Percentiles rank a stretch among this genome's conserved stretches.
Evolutionary conservation across 805 yeast species (phyloP).

Genomic region (Komagataella kurtzmanii): DNA sequence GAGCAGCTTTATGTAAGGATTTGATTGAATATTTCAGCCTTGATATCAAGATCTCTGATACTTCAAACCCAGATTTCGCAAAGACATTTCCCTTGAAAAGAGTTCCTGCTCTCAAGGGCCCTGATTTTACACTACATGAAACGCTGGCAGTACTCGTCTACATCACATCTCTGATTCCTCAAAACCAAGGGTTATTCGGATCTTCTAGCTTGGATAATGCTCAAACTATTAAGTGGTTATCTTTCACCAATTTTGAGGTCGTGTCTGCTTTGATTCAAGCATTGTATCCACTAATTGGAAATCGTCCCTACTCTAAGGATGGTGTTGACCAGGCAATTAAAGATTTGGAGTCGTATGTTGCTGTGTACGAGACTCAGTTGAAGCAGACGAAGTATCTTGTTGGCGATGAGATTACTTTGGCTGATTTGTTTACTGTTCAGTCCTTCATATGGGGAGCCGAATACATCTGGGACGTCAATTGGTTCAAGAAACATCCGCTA

Average conservation of each 20-base stretch:
- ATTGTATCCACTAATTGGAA: conserved; percentile 52
- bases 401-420: conserved; percentile 31
- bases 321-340: conserved; percentile 14
- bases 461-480: conserved; percentile 30
- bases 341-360: conserved; percentile 1
- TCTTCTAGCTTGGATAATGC: conserved; percentile 51
- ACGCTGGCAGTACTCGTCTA: conserved; percentile 50
- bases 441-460: conserved; percentile 32
- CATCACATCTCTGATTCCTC: conserved; percentile 17
- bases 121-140: conserved; percentile 58
- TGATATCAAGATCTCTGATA: conserved; percentile 34
- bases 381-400: conserved; percentile 28
- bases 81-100: conserved; percentile 50
- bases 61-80: conserved; percentile 26
- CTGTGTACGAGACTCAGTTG: conserved; percentile 20
- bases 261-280: conserved; percentile 30
- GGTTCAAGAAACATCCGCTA: conserved; percentile 36
- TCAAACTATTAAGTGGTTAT: conserved; percentile 61
- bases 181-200: conserved; percentile 38
- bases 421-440: conserved; percentile 30
- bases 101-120: conserved; percentile 58
- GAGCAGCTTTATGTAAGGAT: conserved; percentile 26
- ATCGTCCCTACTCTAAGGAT: conserved; percentile 68
- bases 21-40: conserved; percentile 45
- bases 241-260: conserved; percentile 61